These are phyloP conservation scores for Peronospora destructor DNA, from an alignment of 352 stramenopile species.

Conservation along the genomic window DNA sequence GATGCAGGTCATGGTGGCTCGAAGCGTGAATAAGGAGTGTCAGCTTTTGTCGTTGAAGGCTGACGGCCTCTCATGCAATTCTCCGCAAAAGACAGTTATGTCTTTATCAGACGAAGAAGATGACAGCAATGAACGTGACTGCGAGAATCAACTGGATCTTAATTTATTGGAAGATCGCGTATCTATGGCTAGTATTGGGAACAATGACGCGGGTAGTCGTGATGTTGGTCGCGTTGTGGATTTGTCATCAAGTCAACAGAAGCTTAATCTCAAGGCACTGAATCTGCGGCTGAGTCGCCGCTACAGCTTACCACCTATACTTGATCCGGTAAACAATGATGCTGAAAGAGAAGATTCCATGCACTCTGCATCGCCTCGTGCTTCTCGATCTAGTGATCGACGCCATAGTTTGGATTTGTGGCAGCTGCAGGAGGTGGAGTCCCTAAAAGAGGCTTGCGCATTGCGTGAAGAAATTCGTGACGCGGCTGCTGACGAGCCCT, in stretches of 20 bases:
- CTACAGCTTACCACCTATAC: conserved; percentile 21
- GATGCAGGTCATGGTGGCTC: conserved; percentile 40
- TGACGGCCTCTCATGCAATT: conserved; percentile 11
- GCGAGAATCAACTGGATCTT: conserved; percentile 28
- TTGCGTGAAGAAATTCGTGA: conserved; percentile 52
- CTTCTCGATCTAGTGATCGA: conserved; percentile 26
- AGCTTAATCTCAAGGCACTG: conserved; percentile 33
- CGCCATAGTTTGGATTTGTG: conserved; percentile 51
- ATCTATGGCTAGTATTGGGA: conserved; percentile 20
- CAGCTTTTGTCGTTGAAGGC: conserved; percentile 16
- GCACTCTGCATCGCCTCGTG: conserved; percentile 27
- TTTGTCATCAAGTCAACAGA: conserved; percentile 24
- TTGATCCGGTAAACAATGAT: conserved; percentile 22
- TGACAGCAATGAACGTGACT: conserved; percentile 20
- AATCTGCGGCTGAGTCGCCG: conserved; percentile 26
- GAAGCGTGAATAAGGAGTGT: conserved; percentile 15
- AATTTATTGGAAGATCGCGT: conserved; percentile 19
- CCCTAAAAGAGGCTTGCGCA: conserved; percentile 34
- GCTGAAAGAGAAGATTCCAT: conserved; percentile 11
- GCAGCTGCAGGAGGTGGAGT: conserved; percentile 36
- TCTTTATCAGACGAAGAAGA: conserved; percentile 12
- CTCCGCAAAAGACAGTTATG: conserved; percentile 17
- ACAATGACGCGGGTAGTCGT: conserved; percentile 31
- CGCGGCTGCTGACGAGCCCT: conserved; percentile 47
- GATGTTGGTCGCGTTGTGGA: conserved; percentile 28